Percentiles rank a stretch among this genome's conserved stretches.
These are phyloP conservation scores for Metschnikowia colocasiae DNA, from an alignment of 805 yeast species.

Conservation along the genomic window DNA sequence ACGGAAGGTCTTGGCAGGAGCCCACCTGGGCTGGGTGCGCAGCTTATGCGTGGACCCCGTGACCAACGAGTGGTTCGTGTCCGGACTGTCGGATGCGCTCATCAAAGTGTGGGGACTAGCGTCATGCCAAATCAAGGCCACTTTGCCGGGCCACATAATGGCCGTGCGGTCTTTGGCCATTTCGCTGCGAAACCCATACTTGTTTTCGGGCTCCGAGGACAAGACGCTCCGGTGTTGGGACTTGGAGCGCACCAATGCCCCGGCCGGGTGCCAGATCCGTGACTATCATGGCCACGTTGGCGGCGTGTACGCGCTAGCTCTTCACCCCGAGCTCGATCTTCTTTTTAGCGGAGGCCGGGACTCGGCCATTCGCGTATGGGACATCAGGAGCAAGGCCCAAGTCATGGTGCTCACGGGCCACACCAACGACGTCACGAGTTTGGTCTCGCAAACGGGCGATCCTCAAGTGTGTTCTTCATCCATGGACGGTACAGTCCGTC, in stretches of 20 bases:
- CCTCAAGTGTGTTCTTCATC: slow-evolving; percentile 86
- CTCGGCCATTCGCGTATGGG: slow-evolving; percentile 87
- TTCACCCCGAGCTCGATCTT: slow-evolving; percentile 85
- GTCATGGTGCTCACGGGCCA: slow-evolving; percentile 83
- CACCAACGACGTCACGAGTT: slow-evolving; percentile 65
- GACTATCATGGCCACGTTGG: slow-evolving; percentile 94
- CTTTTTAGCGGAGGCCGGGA: slow-evolving; percentile 89
- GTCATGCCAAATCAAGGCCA: slow-evolving; percentile 60
- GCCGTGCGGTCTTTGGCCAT: slow-evolving; percentile 74
- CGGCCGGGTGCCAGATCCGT: slow-evolving; percentile 51
- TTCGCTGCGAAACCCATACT: slow-evolving; percentile 75
- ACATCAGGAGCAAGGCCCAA: slow-evolving; percentile 72
- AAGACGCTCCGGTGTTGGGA: slow-evolving; percentile 95
- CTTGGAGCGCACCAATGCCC: slow-evolving; percentile 72
- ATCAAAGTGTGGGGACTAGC: slow-evolving; percentile 92
- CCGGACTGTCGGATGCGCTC: slow-evolving; percentile 86
- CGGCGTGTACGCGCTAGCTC: slow-evolving; percentile 76
- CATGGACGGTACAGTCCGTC: slow-evolving; percentile 75
- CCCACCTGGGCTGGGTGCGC: slow-evolving; percentile 92
- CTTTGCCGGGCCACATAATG: slow-evolving; percentile 90
- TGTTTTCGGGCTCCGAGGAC: slow-evolving; percentile 92
- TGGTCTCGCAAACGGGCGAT: slow-evolving; percentile 61
- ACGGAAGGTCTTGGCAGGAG: slow-evolving; percentile 65
- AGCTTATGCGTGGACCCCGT: slow-evolving; percentile 75
- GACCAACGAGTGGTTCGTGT: slow-evolving; percentile 83